Base-by-base conservation (phyloP, 148 eudicot genomes). In the Silene conica region DNA sequence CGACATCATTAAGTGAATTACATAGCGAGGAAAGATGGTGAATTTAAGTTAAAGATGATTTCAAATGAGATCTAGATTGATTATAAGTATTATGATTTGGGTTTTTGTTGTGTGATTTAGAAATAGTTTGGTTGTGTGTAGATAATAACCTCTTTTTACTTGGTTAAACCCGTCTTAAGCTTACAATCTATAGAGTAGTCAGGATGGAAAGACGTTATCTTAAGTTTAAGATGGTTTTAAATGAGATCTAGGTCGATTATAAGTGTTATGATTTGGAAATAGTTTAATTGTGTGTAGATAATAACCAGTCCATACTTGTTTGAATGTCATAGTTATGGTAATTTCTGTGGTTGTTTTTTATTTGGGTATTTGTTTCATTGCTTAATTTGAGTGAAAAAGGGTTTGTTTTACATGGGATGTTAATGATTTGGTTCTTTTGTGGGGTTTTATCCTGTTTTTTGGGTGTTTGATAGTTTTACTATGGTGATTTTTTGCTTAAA, bases 361-460 rank as follows among this genome's bases (percentile, higher is more conserved):
- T 78, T 61, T 67, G 75, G 41, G 26, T 25, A 43, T 71, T 56
- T 21, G 22, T 19, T 78, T 52, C 20, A 20, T 62, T 62, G 54
- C 19, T 54, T 12, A 56, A 28, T 13, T 55, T 71, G 65, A 50
- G 43, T 21, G 43, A 70, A 14, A 54, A 63, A 23, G 67, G 61
- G 45, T 58, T 66, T 75, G 21, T 3, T 66, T 76, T 65, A 80
- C 79, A 72, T 80, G 64, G 57, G 56, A 80, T 72, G 66, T 64
- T 45, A 31, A 31, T 46, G 28, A 46, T 65, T 76, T 18, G 5
- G 41, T 71, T 75, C 58, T 26, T 72, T 80, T 70, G 20, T 38
- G 56, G 66, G 43, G 55, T 11, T 71, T 64, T 71, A 76, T 80
- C 76, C 82, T 80, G 80, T 80, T 76, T 80, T 67, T 70, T 12